These are phyloP conservation scores for Trichopus zeylanicus DNA, from an alignment of 116 monocot species.

Conservation along the genomic window DNA sequence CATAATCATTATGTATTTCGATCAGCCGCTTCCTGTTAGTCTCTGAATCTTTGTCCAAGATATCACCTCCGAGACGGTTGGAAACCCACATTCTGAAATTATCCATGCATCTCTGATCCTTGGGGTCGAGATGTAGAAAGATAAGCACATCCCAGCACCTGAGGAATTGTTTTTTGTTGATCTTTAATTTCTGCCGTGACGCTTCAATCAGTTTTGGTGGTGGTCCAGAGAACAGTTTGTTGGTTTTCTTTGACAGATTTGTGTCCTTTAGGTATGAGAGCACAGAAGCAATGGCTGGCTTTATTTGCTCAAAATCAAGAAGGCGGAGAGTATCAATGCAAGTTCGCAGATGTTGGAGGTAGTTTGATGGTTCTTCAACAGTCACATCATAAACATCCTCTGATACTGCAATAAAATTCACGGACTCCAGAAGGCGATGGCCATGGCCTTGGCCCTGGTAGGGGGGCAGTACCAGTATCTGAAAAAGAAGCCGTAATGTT, in stretches of 20 bases:
- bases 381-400: slow-evolving; percentile 77
- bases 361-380: slow-evolving; percentile 87
- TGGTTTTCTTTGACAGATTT: slow-evolving; percentile 33
- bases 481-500: slow-evolving; percentile 11
- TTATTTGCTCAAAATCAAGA: slow-evolving; percentile 45
- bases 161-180: slow-evolving; percentile 84
- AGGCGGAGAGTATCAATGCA: slow-evolving; percentile 75
- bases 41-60: slow-evolving; percentile 37
- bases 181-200: slow-evolving; percentile 72
- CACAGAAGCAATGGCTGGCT: slow-evolving; percentile 23
- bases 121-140: slow-evolving; percentile 44
- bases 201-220: slow-evolving; percentile 27
- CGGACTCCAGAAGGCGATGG: slow-evolving; percentile 51
- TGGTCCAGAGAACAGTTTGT: slow-evolving; percentile 32
- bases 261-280: slow-evolving; percentile 46
- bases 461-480: slow-evolving; percentile 88
- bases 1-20: slow-evolving; percentile 56
- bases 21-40: slow-evolving; percentile 39
- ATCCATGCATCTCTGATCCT: slow-evolving; percentile 34
- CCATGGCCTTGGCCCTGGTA: slow-evolving; percentile 79
- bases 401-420: slow-evolving; percentile 56
- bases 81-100: slow-evolving; percentile 51
- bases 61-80: slow-evolving; percentile 48
- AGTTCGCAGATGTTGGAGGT: slow-evolving; percentile 66
- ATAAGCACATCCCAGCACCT: slow-evolving; percentile 85